Conservation (phyloP, 306 rosid species). For the Vachellia pachyceras region DNA sequence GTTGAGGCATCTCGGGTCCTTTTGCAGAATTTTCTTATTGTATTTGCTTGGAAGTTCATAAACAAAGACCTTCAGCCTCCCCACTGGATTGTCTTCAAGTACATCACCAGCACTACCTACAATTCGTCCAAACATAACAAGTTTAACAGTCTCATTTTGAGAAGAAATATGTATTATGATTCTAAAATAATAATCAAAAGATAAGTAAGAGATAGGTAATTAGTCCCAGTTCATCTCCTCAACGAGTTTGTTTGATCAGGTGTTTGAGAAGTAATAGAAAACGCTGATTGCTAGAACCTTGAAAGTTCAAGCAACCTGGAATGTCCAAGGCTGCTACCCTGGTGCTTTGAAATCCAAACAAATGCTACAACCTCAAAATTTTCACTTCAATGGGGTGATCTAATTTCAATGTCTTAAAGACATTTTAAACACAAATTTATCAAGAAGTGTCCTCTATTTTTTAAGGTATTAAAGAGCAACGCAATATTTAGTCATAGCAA, state of each 20-base stretch:
- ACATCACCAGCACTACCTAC: conserved; percentile 99
- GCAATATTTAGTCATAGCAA: background rate
- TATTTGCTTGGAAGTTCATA: conserved; percentile 99
- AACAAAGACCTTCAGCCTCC: conserved; percentile 96
- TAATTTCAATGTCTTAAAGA: background rate
- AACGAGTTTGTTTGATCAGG: conserved; percentile 1
- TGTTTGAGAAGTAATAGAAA: conserved; percentile 9
- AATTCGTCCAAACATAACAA: conserved; percentile 40
- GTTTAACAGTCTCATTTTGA: conserved; percentile 18
- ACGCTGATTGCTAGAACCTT: conserved; percentile 3
- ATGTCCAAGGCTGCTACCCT: background rate
- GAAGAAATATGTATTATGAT: background rate
- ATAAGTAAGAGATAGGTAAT: background rate
- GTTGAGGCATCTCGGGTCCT: conserved; percentile 91
- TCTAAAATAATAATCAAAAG: conserved; percentile 8
- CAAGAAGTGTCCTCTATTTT: background rate
- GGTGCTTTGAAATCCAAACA: background rate
- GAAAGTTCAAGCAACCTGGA: conserved; percentile 18
- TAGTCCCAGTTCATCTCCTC: conserved; percentile 5
- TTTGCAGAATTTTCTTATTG: conserved; percentile 94
- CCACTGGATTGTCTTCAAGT: conserved; percentile 95
- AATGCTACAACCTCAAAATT: background rate
- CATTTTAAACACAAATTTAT: background rate
- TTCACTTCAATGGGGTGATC: background rate
- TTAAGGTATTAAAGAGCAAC: background rate